Evolutionary conservation across 768 basidiomycete species (phyloP).

Genomic region (Jaapia argillacea): DNA sequence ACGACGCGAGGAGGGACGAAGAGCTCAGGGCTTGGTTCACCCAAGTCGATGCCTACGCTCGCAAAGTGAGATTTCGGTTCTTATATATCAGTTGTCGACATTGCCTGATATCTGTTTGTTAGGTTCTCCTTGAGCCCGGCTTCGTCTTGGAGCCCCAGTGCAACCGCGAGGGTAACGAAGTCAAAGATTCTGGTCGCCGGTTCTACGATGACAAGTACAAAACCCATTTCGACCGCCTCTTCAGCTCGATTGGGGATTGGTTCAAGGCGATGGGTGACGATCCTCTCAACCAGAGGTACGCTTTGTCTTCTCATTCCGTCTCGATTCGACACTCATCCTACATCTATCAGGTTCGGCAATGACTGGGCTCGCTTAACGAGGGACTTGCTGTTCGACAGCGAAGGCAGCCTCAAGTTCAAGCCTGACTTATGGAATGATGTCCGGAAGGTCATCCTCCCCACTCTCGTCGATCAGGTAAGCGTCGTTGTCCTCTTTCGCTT

Average conservation of each 20-base stretch:
- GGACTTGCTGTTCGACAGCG: conserved; percentile 72
- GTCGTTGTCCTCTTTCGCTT: not conserved
- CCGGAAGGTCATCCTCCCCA: conserved; percentile 70
- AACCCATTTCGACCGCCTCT: conserved; percentile 71
- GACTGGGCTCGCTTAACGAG: conserved; percentile 76
- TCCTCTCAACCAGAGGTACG: conserved; percentile 53
- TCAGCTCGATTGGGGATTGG: conserved; percentile 64
- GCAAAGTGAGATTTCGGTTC: conserved; percentile 41
- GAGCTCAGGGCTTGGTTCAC: conserved; percentile 70
- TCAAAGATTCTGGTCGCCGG: conserved; percentile 60
- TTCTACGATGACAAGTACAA: conserved; percentile 77
- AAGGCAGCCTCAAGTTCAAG: conserved; percentile 86
- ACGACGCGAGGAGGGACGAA: conserved; percentile 66
- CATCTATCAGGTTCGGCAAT: conserved; percentile 43
- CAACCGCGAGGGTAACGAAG: conserved; percentile 46
- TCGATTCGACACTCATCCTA: not conserved
- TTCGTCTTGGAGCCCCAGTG: conserved; percentile 79
- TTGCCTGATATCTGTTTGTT: not conserved
- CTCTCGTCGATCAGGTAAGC: conserved; percentile 58
- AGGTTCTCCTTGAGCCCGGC: conserved; percentile 65
- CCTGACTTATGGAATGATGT: conserved; percentile 84
- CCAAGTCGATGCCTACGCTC: conserved; percentile 49
- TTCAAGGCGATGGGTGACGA: conserved; percentile 82
- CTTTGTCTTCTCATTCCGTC: too few relatives aligned
- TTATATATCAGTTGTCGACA: not conserved